Base-by-base conservation (phyloP, 768 basidiomycete species). In the Lactarius sanguifluus region DNA sequence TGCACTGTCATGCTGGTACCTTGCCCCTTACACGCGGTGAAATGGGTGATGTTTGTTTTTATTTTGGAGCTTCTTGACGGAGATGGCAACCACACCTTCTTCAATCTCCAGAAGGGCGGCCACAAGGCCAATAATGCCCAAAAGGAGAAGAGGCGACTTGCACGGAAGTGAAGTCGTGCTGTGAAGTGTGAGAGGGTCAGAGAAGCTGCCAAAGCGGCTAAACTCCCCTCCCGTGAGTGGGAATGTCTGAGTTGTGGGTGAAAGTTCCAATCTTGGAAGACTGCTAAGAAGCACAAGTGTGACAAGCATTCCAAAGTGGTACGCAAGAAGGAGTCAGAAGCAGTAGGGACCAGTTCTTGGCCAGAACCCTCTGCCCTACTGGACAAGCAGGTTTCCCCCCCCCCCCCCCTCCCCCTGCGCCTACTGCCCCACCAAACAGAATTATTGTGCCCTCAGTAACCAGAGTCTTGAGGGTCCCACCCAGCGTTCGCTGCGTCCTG, bases 41-140 rank as follows among this genome's bases (percentile, higher is more conserved):
- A 38, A 38, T 12, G 2, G 38, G 38, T 38, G 13, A 38, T 38
- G 38, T 38, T 38, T 38, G 38, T 38, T 6, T 38, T 1, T 38
- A 38, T 38, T 38, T 38, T 38, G 38, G 38, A 38, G 38, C 9
- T 38, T 10, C 38, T 38, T 2, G 12, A 38, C 2, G 38, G 38
- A 3, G 38, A 2, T 38, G 38, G 38, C 10, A 0, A 34, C 18
- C 8, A 1, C 12, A 12, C 38, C 38, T 38, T 38, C 34, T 57
- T 57, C 20, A 34, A 36, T 1, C 56, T 57, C 56, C 56, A 36
- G 34, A 57, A 57, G 36, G 57, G 57, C 13, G 57, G 57, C 36
- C 4, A n/a, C 57, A 38, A 57, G 56, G 56, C 56, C 56, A 57
- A 57, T 10, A 34, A 34, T 36, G 56, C 56, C 56, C 56, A 36